Percentiles rank a stretch among this genome's conserved stretches.
Conservation (phyloP, 1,284 basidiomycete genomes). For the Takashimella koratensis region DNA sequence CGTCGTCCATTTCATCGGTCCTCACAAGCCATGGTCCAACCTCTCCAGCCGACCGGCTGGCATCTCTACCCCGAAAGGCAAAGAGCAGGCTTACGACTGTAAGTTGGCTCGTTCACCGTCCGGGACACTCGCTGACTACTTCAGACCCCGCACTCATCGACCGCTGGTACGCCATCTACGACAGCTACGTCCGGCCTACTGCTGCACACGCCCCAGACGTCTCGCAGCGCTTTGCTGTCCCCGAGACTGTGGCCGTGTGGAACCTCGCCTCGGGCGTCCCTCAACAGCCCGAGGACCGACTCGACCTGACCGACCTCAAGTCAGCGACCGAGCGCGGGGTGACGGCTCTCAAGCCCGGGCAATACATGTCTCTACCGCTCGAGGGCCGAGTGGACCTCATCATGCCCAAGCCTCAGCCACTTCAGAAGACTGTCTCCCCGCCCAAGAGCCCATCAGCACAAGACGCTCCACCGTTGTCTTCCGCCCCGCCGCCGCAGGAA, state of each 20-base stretch:
- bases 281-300: conserved; percentile 37
- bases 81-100: conserved; percentile 44
- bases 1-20: conserved; percentile 90
- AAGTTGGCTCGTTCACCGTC: conserved; percentile 7
- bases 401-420: conserved; percentile 42
- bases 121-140: conserved; percentile 13
- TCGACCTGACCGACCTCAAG: conserved; percentile 67
- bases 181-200: conserved; percentile 68
- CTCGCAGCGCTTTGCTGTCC: conserved; percentile 60
- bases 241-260: conserved; percentile 70
- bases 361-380: conserved; percentile 72
- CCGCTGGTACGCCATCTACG: conserved; percentile 87
- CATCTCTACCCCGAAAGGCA: conserved; percentile 47
- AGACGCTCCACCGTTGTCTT: conserved; percentile 14
- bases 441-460: not conserved
- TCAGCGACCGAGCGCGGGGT: conserved; percentile 63
- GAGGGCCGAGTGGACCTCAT: conserved; percentile 82
- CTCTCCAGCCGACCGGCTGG: conserved; percentile 59
- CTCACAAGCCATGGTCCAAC: conserved; percentile 85
- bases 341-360: conserved; percentile 55
- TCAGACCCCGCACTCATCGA: conserved; percentile 63
- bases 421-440: conserved; percentile 7
- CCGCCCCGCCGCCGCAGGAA: conserved; percentile 22
- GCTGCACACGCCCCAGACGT: conserved; percentile 44
- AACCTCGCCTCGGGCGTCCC: conserved; percentile 51